Base-by-base conservation (phyloP, 179 eudicot species). In the Sideroxylon spinosum region DNA sequence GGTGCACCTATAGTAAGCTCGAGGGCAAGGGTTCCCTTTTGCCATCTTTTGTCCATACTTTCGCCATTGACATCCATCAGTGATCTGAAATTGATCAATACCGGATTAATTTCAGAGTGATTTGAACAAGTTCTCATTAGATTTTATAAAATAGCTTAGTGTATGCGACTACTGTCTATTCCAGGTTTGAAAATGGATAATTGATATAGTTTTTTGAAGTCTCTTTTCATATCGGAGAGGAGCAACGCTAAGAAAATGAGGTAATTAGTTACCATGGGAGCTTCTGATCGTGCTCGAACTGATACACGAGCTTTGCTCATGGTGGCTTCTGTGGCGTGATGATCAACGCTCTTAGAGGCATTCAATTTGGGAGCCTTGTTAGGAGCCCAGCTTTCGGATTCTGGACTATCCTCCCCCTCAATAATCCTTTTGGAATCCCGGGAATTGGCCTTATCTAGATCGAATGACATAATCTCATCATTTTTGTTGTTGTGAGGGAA, bases 41-140 rank as follows among this genome's bases (percentile, higher is more conserved):
- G 99, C 99, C 93, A 94, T 95, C 80, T 95, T 95, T 72, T 95
- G 99, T 25, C 99, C 99, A 67, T 95, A 95, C 73, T 95, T 95
- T 49, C 99, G 78, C 99, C 99, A 95, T 83, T 95, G 99, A 65
- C 98, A 93, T 53, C 99, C 99, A 78, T 95, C 99, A 8, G 89
- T 90, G 65, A 95, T 95, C 97, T 95, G 81, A 32, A 84, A 79
- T 20, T 0, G 1, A 68, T 50, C 25, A 28, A 57, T 69, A 76
- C 50, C 57, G 57, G 61, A 9, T 28, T 9, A 10, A 50, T n/a
- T 46, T 23, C 8, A 32, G 59, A 50, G 68, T 57, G 32, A 57
- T 28, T 57, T 5, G 2, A 22, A 26, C 8, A 50, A 50, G 44
- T 37, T 37, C 44, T 37, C 5, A 37, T 37, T 37, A 37, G 5